A percentile compares a stretch with the other conserved stretches of the same genome.
These are phyloP conservation scores for Globisporangium apiculatum DNA, from an alignment of 352 stramenopile genomes.

Conservation along the genomic window DNA sequence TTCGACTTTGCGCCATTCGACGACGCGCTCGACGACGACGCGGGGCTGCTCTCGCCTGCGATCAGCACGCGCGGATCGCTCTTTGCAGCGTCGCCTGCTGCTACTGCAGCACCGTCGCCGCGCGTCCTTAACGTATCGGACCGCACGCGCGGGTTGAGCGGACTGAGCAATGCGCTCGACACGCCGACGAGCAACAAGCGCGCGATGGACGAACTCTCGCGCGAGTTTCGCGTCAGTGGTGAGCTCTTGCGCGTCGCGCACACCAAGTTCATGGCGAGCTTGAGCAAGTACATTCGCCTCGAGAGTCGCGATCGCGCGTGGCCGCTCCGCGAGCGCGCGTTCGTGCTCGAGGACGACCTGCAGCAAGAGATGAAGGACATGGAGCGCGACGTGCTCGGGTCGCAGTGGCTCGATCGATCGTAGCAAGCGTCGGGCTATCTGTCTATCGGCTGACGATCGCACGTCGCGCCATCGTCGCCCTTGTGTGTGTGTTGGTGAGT, in stretches of 20 bases:
- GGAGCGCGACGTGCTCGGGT: constrained; percentile 13
- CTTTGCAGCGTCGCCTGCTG: neutral
- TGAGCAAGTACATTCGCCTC: constrained; percentile 57
- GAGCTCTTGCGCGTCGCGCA: constrained; percentile 31
- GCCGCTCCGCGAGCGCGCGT: constrained; percentile 39
- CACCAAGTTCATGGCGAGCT: constrained; percentile 36
- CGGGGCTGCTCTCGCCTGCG: constrained; percentile 4
- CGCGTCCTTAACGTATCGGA: neutral
- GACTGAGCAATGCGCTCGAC: neutral
- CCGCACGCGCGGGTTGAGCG: neutral
- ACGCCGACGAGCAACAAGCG: constrained; percentile 17
- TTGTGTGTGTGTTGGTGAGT: no score
- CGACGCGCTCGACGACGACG: constrained; percentile 1
- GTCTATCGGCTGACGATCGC: no score
- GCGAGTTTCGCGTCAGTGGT: constrained; percentile 35
- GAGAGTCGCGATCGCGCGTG: constrained; percentile 36
- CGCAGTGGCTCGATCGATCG: constrained; percentile 13
- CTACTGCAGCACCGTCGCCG: neutral
- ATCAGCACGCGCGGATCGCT: neutral
- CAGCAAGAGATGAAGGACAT: constrained; percentile 40
- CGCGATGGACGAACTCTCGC: constrained; percentile 25
- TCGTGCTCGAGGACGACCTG: constrained; percentile 59
- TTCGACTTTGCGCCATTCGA: neutral
- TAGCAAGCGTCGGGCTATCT: neutral
- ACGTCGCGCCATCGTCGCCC: no score